A percentile compares a stretch with the other conserved stretches of the same genome.
phyloP scores from a whole-genome alignment of 2,329 filamentous ascomycete genomes.

The Corynespora cassiicola region DNA sequence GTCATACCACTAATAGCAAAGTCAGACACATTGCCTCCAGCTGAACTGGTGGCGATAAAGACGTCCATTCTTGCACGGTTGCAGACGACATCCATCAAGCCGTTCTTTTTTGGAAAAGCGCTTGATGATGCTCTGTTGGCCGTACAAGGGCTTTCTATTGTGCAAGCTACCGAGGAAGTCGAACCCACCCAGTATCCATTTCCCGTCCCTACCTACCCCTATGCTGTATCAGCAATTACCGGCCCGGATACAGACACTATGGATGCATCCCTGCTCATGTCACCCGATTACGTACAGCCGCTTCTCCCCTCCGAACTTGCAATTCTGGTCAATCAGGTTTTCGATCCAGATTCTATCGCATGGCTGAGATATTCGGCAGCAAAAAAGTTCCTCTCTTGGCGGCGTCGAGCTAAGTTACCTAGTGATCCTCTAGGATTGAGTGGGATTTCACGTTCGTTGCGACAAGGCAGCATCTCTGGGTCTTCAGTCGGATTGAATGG shows the following conservation, averaged over 20 bases:
- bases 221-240: slow-evolving; percentile 77
- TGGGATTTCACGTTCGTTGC: too few species aligned
- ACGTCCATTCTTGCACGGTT: slow-evolving; percentile 64
- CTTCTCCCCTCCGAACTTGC: slow-evolving; percentile 77
- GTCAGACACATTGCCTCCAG: slow-evolving; percentile 70
- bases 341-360: slow-evolving; percentile 77
- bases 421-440: slow-evolving; percentile 36
- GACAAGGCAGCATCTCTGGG: slow-evolving; percentile 33
- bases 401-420: slow-evolving; percentile 50
- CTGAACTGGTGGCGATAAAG: slow-evolving; percentile 67
- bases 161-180: slow-evolving; percentile 9
- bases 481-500: slow-evolving; percentile 37
- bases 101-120: slow-evolving; percentile 69
- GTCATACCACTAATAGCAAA: slow-evolving; percentile 83
- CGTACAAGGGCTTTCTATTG: slow-evolving; percentile 36
- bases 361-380: slow-evolving; percentile 85
- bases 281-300: slow-evolving; percentile 84
- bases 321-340: slow-evolving; percentile 73
- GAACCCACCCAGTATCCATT: slow-evolving; percentile 36
- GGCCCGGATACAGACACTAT: slow-evolving; percentile 79
- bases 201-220: slow-evolving; percentile 58
- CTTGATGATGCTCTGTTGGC: slow-evolving; percentile 43
- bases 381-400: slow-evolving; percentile 80
- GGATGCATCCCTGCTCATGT: slow-evolving; percentile 94
- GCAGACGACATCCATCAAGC: slow-evolving; percentile 62